Evolutionary conservation across 345 rosid genomes (phyloP), one percentile per base, ranked within the genome.

Genomic region (Gossypium stocksii): DNA sequence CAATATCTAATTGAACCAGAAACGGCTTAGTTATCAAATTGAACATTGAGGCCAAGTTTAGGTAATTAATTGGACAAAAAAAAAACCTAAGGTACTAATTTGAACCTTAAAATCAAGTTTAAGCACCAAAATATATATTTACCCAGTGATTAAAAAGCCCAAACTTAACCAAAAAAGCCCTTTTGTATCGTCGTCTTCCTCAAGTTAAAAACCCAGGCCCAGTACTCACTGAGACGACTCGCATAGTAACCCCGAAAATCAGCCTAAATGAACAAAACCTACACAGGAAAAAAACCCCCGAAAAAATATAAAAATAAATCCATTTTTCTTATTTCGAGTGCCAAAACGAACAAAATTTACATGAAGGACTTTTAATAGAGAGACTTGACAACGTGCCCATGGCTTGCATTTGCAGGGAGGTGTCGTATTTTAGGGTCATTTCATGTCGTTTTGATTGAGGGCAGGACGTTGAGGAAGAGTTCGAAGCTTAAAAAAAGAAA

Each of bases 361-460:
- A 65, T 34, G 19, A 49, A 74, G 48, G 70, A 65, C 58, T 60
- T 53, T 46, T 49, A 45, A 58, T 25, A 51, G 43, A 41, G 44
- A 44, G 71, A 65, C 65, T 38, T 22, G 51, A 74, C 77, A 34
- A 59, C 45, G 45, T 65, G 53, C 38, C 62, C 74, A 51, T 77
- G 79, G 66, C 70, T 76, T 71, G 67, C 84, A 80, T 82, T 85
- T 70, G 76, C 69, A 25, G 61, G 46, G 77, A 51, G 22, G 59
- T 58, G 29, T 74, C 52, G 22, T 44, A 22, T 76, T 63, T 23
- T 78, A 72, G 82, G 84, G 82, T 77, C 48, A 76, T 44, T 71
- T 80, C 29, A 54, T 45, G 73, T 74, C 62, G 70, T 79, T 74
- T 72, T 77, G 76, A 74, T 81, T 82, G 83, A 52, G 77, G 75